Evolutionary conservation across 192 early-diverging fungal genomes (phyloP), one percentile per base, ranked within the genome.

Genomic region (Coemansia sp.): DNA sequence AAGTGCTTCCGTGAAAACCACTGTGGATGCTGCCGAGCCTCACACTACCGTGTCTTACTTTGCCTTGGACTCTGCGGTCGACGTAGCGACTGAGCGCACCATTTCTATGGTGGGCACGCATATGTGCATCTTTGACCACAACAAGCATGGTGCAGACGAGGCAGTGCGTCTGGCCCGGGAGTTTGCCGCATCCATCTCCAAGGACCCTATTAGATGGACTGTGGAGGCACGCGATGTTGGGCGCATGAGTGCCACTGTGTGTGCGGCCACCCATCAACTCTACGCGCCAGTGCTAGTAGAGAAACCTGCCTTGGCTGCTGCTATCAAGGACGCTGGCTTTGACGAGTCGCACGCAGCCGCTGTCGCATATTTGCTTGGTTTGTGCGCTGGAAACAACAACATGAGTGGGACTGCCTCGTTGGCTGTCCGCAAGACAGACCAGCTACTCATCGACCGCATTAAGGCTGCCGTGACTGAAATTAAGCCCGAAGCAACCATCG

Each of bases 191-290:
- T 27, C 53, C 9, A 57, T 57, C 31, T n/a, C 31, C 36, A 39
- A 32, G 36, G 67, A 66, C 17, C 42, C 44, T 48, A 74, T 81
- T 34, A 64, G 45, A 55, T 81, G 79, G 79, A 66, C 62, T 12
- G 42, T 81, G 15, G 74, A 81, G 27, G 79, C 79, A 14, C 74
- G 74, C 64, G 79, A 81, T 62, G 67, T 81, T 34, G 65, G 60
- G 46, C 67, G 48, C 17, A 64, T 81, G 58, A 15, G 32, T 45
- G 57, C 2, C 29, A 15, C 67, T 4, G 71, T 44, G n/a, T 70
- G 79, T 29, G 29, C 25, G 11, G 79, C 79, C 1, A 81, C 79
- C 5, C 46, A 59, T n/a, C 79, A 81, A 68, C 55, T 51, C 34
- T 41, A 58, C 44, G 63, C 58, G 8, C 79, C 79, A 2, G 67